These are phyloP conservation scores for Tylopilus plumbeoviolaceoides DNA, from an alignment of 768 basidiomycete species.

Conservation along the genomic window DNA sequence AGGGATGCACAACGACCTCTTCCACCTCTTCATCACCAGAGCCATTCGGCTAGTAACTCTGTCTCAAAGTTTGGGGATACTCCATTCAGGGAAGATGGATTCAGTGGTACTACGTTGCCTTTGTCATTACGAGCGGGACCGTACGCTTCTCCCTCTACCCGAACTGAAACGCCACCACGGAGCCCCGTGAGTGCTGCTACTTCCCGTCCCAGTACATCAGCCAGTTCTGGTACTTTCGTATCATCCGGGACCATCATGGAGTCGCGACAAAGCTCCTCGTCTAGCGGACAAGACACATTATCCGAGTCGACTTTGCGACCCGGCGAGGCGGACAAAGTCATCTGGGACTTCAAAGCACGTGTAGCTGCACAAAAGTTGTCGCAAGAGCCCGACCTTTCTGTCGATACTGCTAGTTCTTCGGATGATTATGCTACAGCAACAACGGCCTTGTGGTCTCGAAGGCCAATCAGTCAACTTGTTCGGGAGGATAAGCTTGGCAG, in stretches of 20 bases:
- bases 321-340: slow-evolving; percentile 28
- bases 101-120: slow-evolving; percentile 21
- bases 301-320: slow-evolving; percentile 33
- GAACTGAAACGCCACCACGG: slow-evolving; percentile 52
- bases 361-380: slow-evolving; percentile 14
- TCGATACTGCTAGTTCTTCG: slow-evolving; percentile 21
- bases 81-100: slow-evolving; percentile 30
- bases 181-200: slow-evolving; percentile 58
- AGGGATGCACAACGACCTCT: slow-evolving; percentile 28
- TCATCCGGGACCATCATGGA: slow-evolving; percentile 28
- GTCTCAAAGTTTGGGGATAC: slow-evolving; percentile 31
- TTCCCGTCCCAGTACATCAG: slow-evolving; percentile 36
- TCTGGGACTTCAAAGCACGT: slow-evolving; percentile 27
- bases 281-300: slow-evolving; percentile 30
- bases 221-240: slow-evolving; percentile 26
- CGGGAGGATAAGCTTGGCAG: slow-evolving; percentile 19
- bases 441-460: slow-evolving; percentile 29
- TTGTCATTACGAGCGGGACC: slow-evolving; percentile 26
- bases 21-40: slow-evolving; percentile 23
- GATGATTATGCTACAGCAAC: slow-evolving; percentile 31
- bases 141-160: slow-evolving; percentile 19
- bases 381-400: slow-evolving; percentile 14
- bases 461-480: slow-evolving; percentile 29
- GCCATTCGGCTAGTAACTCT: slow-evolving; percentile 25
- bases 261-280: slow-evolving; percentile 24